Percentiles rank a stretch among this genome's conserved stretches.
Conservation (phyloP, 148 eudicot genomes). For the Oxyria digyna region DNA sequence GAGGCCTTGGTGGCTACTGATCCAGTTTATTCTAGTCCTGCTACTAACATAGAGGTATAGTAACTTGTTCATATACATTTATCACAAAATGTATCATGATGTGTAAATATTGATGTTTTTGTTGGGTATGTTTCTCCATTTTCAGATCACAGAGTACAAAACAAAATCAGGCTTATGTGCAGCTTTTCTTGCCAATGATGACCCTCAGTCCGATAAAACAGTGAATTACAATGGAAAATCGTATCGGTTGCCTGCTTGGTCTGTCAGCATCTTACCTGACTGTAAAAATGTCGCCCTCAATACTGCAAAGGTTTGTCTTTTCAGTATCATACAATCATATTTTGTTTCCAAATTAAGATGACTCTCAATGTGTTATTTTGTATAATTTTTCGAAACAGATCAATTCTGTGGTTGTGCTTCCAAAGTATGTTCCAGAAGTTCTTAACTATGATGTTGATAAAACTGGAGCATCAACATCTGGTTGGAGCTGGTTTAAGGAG, state of each 20-base stretch:
- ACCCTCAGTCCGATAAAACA: constrained; percentile 51
- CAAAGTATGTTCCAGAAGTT: constrained; percentile 33
- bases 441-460: constrained; percentile 27
- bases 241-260: constrained; percentile 85
- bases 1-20: constrained; percentile 78
- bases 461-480: constrained; percentile 36
- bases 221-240: constrained; percentile 70
- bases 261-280: constrained; percentile 98
- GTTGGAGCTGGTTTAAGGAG: constrained; percentile 76
- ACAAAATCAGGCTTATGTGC: constrained; percentile 63
- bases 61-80: neutral
- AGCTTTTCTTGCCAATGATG: constrained; percentile 79
- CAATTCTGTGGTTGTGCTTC: constrained; percentile 47
- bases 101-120: too few relatives aligned
- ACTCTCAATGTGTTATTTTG: neutral
- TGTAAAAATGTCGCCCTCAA: constrained; percentile 86
- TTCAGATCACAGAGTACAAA: constrained; percentile 70
- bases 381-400: constrained; percentile 31
- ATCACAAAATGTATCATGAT: too few relatives aligned
- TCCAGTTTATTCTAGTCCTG: constrained; percentile 54
- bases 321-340: neutral
- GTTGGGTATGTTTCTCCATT: neutral
- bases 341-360: too few relatives aligned
- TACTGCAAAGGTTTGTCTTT: constrained; percentile 68
- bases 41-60: constrained; percentile 66